phyloP scores from a whole-genome alignment of 192 early-diverging fungal genomes.

The Dissophora globulifera region DNA sequence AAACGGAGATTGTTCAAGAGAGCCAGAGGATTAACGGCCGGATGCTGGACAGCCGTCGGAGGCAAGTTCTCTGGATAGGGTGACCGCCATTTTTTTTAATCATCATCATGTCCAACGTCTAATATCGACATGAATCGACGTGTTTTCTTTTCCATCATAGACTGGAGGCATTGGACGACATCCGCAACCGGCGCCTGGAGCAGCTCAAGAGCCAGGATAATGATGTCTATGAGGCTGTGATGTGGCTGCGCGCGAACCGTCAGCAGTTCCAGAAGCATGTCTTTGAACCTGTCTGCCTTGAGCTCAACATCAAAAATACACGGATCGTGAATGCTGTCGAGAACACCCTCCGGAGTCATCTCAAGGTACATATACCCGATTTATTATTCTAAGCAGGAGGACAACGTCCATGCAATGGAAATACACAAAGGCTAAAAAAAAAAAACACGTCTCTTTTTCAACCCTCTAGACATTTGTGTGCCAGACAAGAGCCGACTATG shows the following conservation, averaged over 20 bases:
- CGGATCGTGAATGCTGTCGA: conserved; percentile 77
- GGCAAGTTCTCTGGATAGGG: conserved; percentile 15
- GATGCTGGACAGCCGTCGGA: conserved; percentile 31
- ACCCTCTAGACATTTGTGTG: conserved; percentile 77
- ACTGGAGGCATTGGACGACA: conserved; percentile 70
- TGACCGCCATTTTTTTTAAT: too few relatives aligned
- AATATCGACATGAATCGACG: too few relatives aligned
- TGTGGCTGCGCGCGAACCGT: conserved; percentile 77
- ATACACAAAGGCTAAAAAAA: too few relatives aligned
- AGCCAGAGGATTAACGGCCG: conserved; percentile 3
- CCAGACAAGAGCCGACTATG: conserved; percentile 83
- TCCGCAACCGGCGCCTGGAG: conserved; percentile 62
- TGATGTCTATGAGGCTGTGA: conserved; percentile 68
- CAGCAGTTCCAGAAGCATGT: conserved; percentile 73
- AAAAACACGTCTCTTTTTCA: too few relatives aligned
- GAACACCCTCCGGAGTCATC: conserved; percentile 46
- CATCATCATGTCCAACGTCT: too few relatives aligned
- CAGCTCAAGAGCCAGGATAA: conserved; percentile 57
- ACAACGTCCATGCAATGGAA: conserved; percentile 8
- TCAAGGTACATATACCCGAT: conserved; percentile 63
- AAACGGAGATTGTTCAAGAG: conserved; percentile 43
- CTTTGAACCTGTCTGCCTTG: conserved; percentile 77
- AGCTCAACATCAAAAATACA: conserved; percentile 74
- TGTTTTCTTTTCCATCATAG: conserved; percentile 36
- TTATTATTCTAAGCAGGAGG: too few relatives aligned